These are phyloP conservation scores for Verticillium nubilum DNA, from an alignment of 2,329 filamentous ascomycete species.

Conservation along the genomic window DNA sequence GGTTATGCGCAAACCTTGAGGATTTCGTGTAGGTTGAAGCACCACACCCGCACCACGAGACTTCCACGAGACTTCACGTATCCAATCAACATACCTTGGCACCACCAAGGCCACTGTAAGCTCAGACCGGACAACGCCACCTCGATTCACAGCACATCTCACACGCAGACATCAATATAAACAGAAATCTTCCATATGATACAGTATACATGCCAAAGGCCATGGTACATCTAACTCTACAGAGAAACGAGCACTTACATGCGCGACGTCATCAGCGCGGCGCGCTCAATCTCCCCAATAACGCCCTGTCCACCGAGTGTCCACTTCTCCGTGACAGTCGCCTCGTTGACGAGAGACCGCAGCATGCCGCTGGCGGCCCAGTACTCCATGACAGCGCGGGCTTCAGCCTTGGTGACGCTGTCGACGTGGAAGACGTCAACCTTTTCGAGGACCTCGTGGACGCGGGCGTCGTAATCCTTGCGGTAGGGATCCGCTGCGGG, in stretches of 20 bases:
- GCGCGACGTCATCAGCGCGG: constrained; percentile 28
- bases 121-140: no score
- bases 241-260: not conserved
- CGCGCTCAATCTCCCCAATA: constrained; percentile 79
- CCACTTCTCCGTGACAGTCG: constrained; percentile 76
- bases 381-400: constrained; percentile 81
- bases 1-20: no score
- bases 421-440: constrained; percentile 52
- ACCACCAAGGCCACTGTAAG: no score
- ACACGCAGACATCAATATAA: no score
- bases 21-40: no score
- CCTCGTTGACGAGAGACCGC: constrained; percentile 63
- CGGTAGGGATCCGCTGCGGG: constrained; percentile 47
- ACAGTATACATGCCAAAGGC: not conserved
- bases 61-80: no score
- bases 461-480: constrained; percentile 51
- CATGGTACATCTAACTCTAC: not conserved
- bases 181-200: not conserved
- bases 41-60: no score
- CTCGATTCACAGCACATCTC: no score
- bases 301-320: constrained; percentile 74
- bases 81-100: no score
- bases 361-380: constrained; percentile 83
- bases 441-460: constrained; percentile 46
- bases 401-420: constrained; percentile 69